phyloP scores from a whole-genome alignment of 108 stramenopile genomes.

The Tribonema minus region DNA sequence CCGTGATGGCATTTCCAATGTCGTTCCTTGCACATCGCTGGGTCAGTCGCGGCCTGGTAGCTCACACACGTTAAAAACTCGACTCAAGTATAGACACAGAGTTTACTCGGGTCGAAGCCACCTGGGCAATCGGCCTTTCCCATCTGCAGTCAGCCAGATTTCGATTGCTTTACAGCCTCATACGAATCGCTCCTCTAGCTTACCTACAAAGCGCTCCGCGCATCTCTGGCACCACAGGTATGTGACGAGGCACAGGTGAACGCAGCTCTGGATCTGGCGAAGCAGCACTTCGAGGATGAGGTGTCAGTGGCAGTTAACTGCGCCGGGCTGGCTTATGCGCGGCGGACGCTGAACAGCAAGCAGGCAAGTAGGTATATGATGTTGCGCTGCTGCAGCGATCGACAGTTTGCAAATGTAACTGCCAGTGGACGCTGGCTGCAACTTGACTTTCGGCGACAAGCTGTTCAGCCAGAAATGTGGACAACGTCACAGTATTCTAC shows the following conservation, averaged over 20 bases:
- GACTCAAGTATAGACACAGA: background rate
- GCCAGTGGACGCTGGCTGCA: background rate
- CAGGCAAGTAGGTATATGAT: slow-evolving; percentile 47
- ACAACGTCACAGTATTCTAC: background rate
- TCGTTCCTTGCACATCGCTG: background rate
- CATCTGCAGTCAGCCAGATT: background rate
- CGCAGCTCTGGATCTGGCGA: slow-evolving; percentile 20
- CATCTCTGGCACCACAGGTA: background rate
- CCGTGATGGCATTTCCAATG: background rate
- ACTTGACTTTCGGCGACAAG: background rate
- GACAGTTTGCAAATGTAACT: background rate
- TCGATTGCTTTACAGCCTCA: background rate
- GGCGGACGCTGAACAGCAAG: slow-evolving; percentile 13
- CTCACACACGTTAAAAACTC: background rate
- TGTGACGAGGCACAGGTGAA: slow-evolving; percentile 20
- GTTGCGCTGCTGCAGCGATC: background rate
- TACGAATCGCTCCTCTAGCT: background rate
- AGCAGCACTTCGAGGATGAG: slow-evolving; percentile 4
- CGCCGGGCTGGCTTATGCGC: slow-evolving; percentile 80
- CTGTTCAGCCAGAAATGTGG: background rate
- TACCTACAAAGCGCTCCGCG: background rate
- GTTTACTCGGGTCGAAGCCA: background rate
- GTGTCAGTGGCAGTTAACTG: slow-evolving; percentile 70
- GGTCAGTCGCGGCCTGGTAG: background rate
- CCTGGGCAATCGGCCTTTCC: background rate